phyloP scores from a whole-genome alignment of 2,329 filamentous ascomycete species.

The Helicocarpus griseus region DNA sequence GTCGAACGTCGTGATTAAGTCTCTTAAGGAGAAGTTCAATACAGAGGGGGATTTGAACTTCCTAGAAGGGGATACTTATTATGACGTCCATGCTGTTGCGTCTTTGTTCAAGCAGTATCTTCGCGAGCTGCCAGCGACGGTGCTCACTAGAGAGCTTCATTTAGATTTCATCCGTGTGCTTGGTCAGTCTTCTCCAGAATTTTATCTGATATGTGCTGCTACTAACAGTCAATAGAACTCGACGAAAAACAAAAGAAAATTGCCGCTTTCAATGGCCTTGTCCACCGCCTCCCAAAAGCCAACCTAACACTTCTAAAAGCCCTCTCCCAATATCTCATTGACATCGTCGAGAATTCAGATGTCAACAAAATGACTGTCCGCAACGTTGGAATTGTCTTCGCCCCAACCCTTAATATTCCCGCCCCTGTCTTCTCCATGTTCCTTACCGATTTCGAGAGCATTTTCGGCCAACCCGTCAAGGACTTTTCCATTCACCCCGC shows the following conservation, averaged over 20 bases:
- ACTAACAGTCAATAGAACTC: conserved; percentile 46
- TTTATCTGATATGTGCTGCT: neutral
- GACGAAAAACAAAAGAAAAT: conserved; percentile 67
- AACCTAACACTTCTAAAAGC: conserved; percentile 78
- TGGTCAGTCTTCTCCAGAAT: conserved; percentile 32
- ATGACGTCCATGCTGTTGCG: conserved; percentile 92
- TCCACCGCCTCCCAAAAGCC: conserved; percentile 66
- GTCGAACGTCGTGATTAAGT: conserved; percentile 91
- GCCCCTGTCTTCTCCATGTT: conserved; percentile 91
- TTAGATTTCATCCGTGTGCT: conserved; percentile 77
- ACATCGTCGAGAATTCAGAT: conserved; percentile 81
- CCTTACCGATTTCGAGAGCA: conserved; percentile 76
- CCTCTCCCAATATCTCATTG: conserved; percentile 77
- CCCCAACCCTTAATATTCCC: conserved; percentile 91
- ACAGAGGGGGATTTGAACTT: conserved; percentile 84
- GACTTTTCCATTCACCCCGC: conserved; percentile 10
- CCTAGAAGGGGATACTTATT: conserved; percentile 66
- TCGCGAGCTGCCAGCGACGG: conserved; percentile 80
- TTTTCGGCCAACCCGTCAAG: conserved; percentile 46
- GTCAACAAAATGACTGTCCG: conserved; percentile 97
- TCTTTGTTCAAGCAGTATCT: conserved; percentile 90
- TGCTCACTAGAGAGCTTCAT: conserved; percentile 83
- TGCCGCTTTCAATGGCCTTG: conserved; percentile 62
- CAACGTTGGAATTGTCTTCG: conserved; percentile 97
- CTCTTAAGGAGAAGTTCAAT: conserved; percentile 86